Base-by-base conservation (phyloP, 1,284 basidiomycete genomes). In the Ganoderma boninense region DNA sequence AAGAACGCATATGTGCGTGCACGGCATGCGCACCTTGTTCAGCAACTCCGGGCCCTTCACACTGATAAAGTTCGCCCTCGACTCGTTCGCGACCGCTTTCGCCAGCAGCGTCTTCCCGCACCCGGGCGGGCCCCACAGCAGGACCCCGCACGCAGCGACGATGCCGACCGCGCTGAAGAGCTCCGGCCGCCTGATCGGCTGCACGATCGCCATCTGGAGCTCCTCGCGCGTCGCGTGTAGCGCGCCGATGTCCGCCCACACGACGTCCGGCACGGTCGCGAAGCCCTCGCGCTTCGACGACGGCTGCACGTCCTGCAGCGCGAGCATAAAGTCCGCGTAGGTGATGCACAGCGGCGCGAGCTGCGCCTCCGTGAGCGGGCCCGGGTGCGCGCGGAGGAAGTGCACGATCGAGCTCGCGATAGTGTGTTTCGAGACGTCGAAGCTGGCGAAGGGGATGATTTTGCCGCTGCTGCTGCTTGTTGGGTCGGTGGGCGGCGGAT, bases 221-320 rank as follows among this genome's bases (percentile, higher is more conserved):
- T 98, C 97, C 74, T 97, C 95, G 32, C 97, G 86, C 1, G 92
- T 95, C 1, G 83, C 87, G 73, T 94, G 90, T 23, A 99, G 85
- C 0, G 97, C 97, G n/a, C 98, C 98, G 52, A 99, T 89, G 77
- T 99, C 97, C 1, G 92, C 87, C 97, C 97, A 99, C 0, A 95
- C 94, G 0, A 99, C 95, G 76, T 97, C 95, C 0, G 98, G 97
- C 0, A 98, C 94, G 0, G 97, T 99, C 2, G 97, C 93, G 76
- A 99, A 99, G 3, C 98, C 98, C 85, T 99, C 97, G 65, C 97
- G 93, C 80, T 97, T 97, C 8, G 97, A 96, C 0, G 96, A 98
- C 0, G 97, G 97, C 79, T 99, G 97, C 0, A 98, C 92, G 56
- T 95, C 88, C 69, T 90, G 88, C 20, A 99, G 87, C 0, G 97